phyloP scores from a whole-genome alignment of 164 flowering plant genomes.

The Annona squamosa region DNA sequence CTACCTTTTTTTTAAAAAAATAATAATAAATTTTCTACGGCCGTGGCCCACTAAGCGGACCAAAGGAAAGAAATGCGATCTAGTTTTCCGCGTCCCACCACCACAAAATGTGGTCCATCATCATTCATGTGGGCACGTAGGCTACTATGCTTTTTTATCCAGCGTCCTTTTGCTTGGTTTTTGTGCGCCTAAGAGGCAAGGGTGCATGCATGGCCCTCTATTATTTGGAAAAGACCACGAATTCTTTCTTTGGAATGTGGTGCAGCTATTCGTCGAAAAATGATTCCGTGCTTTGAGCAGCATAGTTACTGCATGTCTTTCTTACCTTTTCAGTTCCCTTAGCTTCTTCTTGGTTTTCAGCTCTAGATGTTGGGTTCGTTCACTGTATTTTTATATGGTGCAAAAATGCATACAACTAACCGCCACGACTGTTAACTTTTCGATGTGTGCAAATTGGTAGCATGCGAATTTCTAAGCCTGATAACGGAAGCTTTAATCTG shows the following conservation, averaged over 20 bases:
- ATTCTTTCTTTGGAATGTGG: not conserved
- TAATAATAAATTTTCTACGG: not conserved
- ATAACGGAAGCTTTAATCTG: too few relatives aligned
- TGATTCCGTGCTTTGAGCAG: not conserved
- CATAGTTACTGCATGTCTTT: not conserved
- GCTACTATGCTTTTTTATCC: not conserved
- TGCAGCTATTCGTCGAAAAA: not conserved
- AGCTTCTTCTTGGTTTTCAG: not conserved
- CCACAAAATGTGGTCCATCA: not conserved
- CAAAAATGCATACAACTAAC: not conserved
- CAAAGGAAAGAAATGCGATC: not conserved
- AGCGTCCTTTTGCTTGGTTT: not conserved
- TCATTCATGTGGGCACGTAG: too few relatives aligned
- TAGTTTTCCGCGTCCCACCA: constrained; percentile 4
- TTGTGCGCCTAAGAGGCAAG: not conserved
- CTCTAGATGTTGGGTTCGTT: not conserved
- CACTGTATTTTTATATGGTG: not conserved
- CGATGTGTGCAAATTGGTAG: too few relatives aligned
- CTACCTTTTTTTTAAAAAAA: not conserved
- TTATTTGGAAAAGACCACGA: not conserved
- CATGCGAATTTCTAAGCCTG: too few relatives aligned
- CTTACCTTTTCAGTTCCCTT: not conserved
- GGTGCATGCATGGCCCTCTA: not conserved
- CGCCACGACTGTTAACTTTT: too few relatives aligned
- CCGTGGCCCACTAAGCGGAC: not conserved